Percentiles rank a stretch among this genome's conserved stretches.
Conservation (phyloP, 2,329 filamentous ascomycete species). For the Aspergillus fischeri region DNA sequence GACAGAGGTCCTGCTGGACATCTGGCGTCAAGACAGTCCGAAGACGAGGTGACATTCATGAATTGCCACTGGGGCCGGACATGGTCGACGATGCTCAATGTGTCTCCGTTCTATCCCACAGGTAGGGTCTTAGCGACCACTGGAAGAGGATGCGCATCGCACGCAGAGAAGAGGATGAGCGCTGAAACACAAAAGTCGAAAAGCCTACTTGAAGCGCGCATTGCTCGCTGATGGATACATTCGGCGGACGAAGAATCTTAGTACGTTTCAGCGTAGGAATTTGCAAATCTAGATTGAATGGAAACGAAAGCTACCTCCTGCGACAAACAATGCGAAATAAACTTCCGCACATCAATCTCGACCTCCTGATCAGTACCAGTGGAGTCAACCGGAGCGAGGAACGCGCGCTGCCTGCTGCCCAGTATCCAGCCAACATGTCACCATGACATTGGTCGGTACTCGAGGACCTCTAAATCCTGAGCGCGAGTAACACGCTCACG, state of each 20-base stretch:
- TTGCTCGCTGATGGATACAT: not conserved
- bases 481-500: not conserved
- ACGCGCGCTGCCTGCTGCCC: not conserved
- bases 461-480: not conserved
- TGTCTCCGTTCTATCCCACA: not conserved
- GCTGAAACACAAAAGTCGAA: not conserved
- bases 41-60: not conserved
- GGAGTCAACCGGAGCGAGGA: not conserved
- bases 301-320: not conserved
- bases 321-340: not conserved
- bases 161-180: not conserved
- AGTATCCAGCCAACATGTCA: not conserved
- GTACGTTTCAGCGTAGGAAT: not conserved
- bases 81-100: not conserved
- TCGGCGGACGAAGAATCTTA: not conserved
- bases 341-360: not conserved
- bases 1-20: not conserved
- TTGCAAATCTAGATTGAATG: not conserved
- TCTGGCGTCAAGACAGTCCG: not conserved
- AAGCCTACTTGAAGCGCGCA: not conserved
- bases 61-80: too few species aligned
- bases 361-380: not conserved
- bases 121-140: not conserved
- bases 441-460: not conserved
- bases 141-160: not conserved